A percentile compares a stretch with the other conserved stretches of the same genome.
phyloP scores from a whole-genome alignment of 495 filamentous ascomycete species.

The Hypoxylon lienhwacheense region DNA sequence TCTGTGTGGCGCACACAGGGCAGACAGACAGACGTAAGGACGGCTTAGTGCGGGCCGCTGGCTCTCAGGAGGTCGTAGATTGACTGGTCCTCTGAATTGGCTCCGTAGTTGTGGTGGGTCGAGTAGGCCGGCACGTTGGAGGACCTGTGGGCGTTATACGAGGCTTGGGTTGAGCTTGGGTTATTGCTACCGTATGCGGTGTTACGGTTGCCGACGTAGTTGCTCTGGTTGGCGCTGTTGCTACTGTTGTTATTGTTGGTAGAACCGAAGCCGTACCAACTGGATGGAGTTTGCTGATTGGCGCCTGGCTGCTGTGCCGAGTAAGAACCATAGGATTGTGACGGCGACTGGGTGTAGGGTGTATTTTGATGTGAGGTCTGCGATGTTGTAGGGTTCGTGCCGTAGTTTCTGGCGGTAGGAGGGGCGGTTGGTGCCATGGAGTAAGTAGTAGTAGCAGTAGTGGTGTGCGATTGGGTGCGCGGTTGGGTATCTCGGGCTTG shows the following conservation, averaged over 20 bases:
- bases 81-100: slow-evolving; percentile 31
- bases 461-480: slow-evolving; percentile 15
- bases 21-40: too few species aligned
- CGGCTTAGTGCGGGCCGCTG: slow-evolving; percentile 23
- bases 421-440: slow-evolving; percentile 20
- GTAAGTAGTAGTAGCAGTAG: slow-evolving; percentile 23
- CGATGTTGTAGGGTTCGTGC: slow-evolving; percentile 14
- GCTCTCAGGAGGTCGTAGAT: slow-evolving; percentile 33
- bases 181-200: slow-evolving; percentile 14
- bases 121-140: slow-evolving; percentile 24
- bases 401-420: slow-evolving; percentile 26
- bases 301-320: slow-evolving; percentile 22
- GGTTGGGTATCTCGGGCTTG: slow-evolving; percentile 23
- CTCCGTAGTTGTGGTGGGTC: slow-evolving; percentile 22
- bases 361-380: slow-evolving; percentile 15
- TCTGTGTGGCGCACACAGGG: too few species aligned
- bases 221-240: slow-evolving; percentile 17
- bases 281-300: slow-evolving; percentile 31
- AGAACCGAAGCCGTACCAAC: slow-evolving; percentile 34
- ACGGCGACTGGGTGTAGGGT: slow-evolving; percentile 30
- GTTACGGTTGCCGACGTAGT: slow-evolving; percentile 24
- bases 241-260: slow-evolving; percentile 13
- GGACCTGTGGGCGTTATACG: slow-evolving; percentile 25
- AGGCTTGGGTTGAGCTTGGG: slow-evolving; percentile 10
- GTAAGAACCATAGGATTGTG: slow-evolving; percentile 32